Evolutionary conservation across 495 filamentous ascomycete species (phyloP).

Genomic region (Penicillium canescens): DNA sequence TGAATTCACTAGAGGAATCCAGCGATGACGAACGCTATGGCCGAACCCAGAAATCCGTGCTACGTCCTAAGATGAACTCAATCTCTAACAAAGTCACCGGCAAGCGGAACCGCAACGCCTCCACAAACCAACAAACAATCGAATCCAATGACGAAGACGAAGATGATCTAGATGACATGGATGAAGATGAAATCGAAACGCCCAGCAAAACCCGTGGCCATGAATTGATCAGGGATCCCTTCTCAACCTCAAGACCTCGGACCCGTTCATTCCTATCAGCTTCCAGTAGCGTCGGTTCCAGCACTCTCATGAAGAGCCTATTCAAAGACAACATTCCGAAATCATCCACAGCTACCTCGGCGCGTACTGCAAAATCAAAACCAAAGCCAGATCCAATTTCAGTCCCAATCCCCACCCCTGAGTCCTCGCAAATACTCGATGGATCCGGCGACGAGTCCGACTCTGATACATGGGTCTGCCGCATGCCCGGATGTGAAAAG

Average conservation of each 20-base stretch:
- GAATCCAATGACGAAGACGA: slow-evolving; percentile 37
- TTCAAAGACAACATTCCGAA: slow-evolving; percentile 35
- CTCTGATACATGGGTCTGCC: slow-evolving; percentile 69
- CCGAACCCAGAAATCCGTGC: slow-evolving; percentile 49
- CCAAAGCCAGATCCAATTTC: slow-evolving; percentile 38
- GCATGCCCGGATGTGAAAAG: slow-evolving; percentile 64
- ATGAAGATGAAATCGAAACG: slow-evolving; percentile 46
- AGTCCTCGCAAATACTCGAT: slow-evolving; percentile 18
- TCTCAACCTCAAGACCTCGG: slow-evolving; percentile 36
- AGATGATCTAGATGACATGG: slow-evolving; percentile 34
- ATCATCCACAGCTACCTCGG: slow-evolving; percentile 22
- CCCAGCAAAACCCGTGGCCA: slow-evolving; percentile 46
- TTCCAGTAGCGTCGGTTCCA: slow-evolving; percentile 25
- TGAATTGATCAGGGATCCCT: slow-evolving; percentile 45
- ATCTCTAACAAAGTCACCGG: slow-evolving; percentile 43
- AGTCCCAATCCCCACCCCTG: slow-evolving; percentile 36
- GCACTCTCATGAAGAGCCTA: slow-evolving; percentile 34
- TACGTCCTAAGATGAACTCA: slow-evolving; percentile 49
- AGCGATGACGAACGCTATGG: slow-evolving; percentile 43
- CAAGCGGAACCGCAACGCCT: slow-evolving; percentile 46
- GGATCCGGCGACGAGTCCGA: slow-evolving; percentile 40
- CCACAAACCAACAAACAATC: slow-evolving; percentile 31
- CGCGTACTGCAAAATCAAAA: slow-evolving; percentile 1
- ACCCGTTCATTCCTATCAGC: slow-evolving; percentile 38
- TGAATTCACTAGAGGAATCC: slow-evolving; percentile 34